Percentiles rank a stretch among this genome's conserved stretches.
These are phyloP conservation scores for Quambalaria eucalypti DNA, from an alignment of 1,284 basidiomycete genomes.

Conservation along the genomic window DNA sequence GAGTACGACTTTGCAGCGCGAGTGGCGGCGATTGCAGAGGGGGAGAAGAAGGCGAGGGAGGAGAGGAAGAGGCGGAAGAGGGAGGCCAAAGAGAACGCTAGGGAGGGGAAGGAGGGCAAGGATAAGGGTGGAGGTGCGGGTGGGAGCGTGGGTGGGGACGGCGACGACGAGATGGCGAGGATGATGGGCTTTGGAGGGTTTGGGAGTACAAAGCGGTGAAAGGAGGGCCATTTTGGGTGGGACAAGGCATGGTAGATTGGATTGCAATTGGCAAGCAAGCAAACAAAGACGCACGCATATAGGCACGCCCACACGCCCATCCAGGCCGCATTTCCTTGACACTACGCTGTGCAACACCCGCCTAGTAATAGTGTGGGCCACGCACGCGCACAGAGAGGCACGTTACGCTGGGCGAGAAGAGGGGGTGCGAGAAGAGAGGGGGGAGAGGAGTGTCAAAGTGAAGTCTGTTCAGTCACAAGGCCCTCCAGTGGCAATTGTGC, in stretches of 20 bases:
- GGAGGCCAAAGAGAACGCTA: conserved; percentile 60
- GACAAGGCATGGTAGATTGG: too few relatives aligned
- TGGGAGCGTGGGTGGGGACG: not conserved
- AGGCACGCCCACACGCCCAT: too few relatives aligned
- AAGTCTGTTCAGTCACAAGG: not conserved
- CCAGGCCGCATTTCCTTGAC: too few relatives aligned
- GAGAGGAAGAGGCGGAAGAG: conserved; percentile 54
- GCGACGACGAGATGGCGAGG: conserved; percentile 59
- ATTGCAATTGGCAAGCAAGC: too few relatives aligned
- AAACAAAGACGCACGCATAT: too few relatives aligned
- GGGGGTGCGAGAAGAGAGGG: not conserved
- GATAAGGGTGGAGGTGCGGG: not conserved
- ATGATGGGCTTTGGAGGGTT: conserved; percentile 92
- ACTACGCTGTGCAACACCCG: not conserved
- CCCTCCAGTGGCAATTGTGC: not conserved
- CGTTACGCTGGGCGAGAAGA: not conserved
- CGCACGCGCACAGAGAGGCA: not conserved
- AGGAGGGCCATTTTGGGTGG: too few relatives aligned
- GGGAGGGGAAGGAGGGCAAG: conserved; percentile 7
- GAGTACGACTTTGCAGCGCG: conserved; percentile 84
- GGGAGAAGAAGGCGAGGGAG: conserved; percentile 51
- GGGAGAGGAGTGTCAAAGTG: not conserved
- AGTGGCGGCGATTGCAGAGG: conserved; percentile 68
- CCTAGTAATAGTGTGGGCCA: not conserved
- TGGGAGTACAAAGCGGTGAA: conserved; percentile 48